Evolutionary conservation across 768 basidiomycete genomes (phyloP), one percentile per base, ranked within the genome.

Genomic region (Mycena kentingensis): DNA sequence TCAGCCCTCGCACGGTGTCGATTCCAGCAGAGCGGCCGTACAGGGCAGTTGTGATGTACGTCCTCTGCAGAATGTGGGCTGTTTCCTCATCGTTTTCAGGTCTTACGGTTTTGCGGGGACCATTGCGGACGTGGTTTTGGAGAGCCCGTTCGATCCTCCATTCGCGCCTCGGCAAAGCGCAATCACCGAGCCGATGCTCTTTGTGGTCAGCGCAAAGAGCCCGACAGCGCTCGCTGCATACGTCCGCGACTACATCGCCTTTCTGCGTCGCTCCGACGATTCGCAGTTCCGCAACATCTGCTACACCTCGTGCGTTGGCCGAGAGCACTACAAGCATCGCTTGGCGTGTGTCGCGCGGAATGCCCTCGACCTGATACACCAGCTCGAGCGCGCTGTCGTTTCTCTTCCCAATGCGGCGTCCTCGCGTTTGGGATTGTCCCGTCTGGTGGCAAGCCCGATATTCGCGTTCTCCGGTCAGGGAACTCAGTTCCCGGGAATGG

Each of bases 391-490:
- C 32, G 35, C 35, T 19, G 22, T 24, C 3, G 8, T 31, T 5
- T 31, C 28, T 21, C 11, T 18, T 22, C 28, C 15, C 12, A 16
- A 26, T 13, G 19, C 22, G 2, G 11, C 16, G 13, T n/a, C 44
- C 10, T 26, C 4, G 24, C 37, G 49, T 19, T 46, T 32, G 10
- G 31, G 31, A 32, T 16, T 49, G 10, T 28, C 52, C 38, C n/a
- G n/a, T n/a, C n/a, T n/a, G n/a, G n/a, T n/a, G n/a, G n/a, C n/a
- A n/a, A n/a, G n/a, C n/a, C n/a, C n/a, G n/a, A 38, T 21, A 5
- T 55, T 59, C 19, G 45, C 45, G 4, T 59, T 59, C 24, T 48
- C 58, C 13, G 58, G 58, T 3, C 58, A 59, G 39, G 58, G 58
- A 13, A 46, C 43, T 2, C 54, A 56, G 5, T 59, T 47, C 21